Evolutionary conservation across 306 rosid species (phyloP), one percentile per base, ranked within the genome.

Genomic region (Dalbergia oliveri): DNA sequence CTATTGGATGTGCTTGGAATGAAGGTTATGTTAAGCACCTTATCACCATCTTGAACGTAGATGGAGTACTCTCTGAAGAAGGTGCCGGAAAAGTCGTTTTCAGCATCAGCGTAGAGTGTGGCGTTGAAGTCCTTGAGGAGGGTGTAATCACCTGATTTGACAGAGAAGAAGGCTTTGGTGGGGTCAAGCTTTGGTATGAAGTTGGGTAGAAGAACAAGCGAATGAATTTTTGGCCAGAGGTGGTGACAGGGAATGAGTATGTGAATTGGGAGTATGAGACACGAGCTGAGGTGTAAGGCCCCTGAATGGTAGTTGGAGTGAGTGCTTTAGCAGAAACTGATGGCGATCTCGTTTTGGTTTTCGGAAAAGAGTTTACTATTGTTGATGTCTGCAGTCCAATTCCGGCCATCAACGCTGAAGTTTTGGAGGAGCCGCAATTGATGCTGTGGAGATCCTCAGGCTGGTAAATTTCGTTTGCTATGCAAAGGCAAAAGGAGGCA

Each of bases 121-220:
- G 81, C 68, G 5, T 74, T 87, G 86, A 87, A 89, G 44, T 89
- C 80, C 2, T 65, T 67, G 0, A 89, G 85, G 11, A 87, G 84
- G 13, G 88, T 85, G 58, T 70, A 82, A 10, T 18, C 51, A 3
- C 77, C 82, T 8, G 84, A 70, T 78, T 68, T 78, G 45, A 87
- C 93, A 0, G 89, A 81, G 82, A 89, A 89, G 44, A 78, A 67
- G 23, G 88, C 57, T 0, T 72, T 35, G 9, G 45, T 62, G 43
- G 19, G 62, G 6, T 37, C n/a, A 85, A 85, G 10, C 14, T 56
- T 2, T 5, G 14, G 73, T 35, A 45, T 0, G 73, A 2, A 26
- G 66, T 53, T 5, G 84, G 79, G 23, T 56, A 71, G 74, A 89
- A 89, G 50, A 81, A 10, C 4, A 89, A 72, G 18, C 87, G 83